phyloP scores from a whole-genome alignment of 2,329 filamentous ascomycete species.

The Emydomyces testavorans region DNA sequence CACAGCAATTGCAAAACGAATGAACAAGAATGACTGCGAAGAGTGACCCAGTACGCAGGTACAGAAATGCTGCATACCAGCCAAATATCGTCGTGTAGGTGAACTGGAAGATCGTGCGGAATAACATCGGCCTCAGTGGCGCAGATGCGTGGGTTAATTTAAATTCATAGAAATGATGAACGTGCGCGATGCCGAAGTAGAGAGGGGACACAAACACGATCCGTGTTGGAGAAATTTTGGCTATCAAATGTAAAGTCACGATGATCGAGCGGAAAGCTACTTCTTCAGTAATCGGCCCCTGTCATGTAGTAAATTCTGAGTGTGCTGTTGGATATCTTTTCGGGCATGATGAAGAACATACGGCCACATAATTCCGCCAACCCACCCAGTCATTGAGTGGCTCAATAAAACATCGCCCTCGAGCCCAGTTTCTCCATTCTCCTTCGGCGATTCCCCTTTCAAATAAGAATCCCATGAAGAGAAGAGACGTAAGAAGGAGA shows the following conservation, averaged over 20 bases:
- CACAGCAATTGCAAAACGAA: constrained; percentile 85
- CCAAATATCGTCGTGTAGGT: constrained; percentile 87
- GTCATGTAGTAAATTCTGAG: constrained; percentile 16
- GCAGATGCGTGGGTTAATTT: constrained; percentile 64
- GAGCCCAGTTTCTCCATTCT: constrained; percentile 54
- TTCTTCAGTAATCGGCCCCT: constrained; percentile 86
- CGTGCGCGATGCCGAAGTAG: constrained; percentile 83
- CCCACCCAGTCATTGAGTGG: constrained; percentile 62
- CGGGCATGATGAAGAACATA: constrained; percentile 36
- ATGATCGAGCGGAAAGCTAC: constrained; percentile 82
- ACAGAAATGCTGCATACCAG: constrained; percentile 83
- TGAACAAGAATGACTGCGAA: constrained; percentile 66
- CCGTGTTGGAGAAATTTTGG: constrained; percentile 43
- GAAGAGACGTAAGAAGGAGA: constrained; percentile 37
- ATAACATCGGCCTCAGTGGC: constrained; percentile 49
- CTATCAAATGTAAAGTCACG: constrained; percentile 68
- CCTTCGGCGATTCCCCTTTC: constrained; percentile 64
- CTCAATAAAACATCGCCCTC: constrained; percentile 45
- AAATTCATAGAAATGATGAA: constrained; percentile 96
- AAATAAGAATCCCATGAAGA: constrained; percentile 78
- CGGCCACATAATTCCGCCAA: constrained; percentile 78
- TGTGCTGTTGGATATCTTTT: constrained; percentile 5
- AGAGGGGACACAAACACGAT: constrained; percentile 75
- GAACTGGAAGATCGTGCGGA: constrained; percentile 72
- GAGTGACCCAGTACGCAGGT: constrained; percentile 71